Evolutionary conservation across 192 early-diverging fungal species (phyloP), one percentile per base, ranked within the genome.

Genomic region (Umbelopsis sp.): DNA sequence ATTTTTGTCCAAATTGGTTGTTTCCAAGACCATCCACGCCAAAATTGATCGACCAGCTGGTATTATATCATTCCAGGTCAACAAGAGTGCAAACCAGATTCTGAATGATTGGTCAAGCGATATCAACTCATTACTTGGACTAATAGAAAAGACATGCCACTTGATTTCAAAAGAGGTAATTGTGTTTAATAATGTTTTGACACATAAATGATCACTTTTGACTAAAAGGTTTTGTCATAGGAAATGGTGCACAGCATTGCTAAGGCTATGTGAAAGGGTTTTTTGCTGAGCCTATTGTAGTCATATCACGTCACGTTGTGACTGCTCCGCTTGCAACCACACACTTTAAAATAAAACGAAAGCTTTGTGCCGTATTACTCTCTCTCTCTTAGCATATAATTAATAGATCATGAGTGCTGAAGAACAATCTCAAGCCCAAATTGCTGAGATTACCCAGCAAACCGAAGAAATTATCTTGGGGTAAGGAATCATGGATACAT

Each of bases 121-220:
- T 77, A 92, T 99, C 54, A 91, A 93, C 72, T 86, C 86, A 10
- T 83, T 99, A 44, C 84, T 99, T 70, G 85, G 91, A 6, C 80
- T 98, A 83, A 94, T 99, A 62, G 96, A 94, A 67, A 98, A 98
- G 87, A 98, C 96, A 34, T 92, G 90, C 72, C 94, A 95, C 77
- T 80, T 94, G 75, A 94, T 95, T 66, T 88, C 91, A 47, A 95
- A 95, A 82, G 94, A 95, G 45, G 77, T 78, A 70, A 70, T 25
- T 66, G 17, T 32, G 6, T 47, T 9, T 9, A 24, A 20, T 45
- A 7, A 3, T 71, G 24, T n/a, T 38, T 52, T 21, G 5, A 49
- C 2, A 21, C 32, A 5, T 26, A 21, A 8, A 56, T n/a, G 11
- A 41, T 41, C 17, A 20, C 54, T 21, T 24, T 24, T 52, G n/a